Conservation (phyloP, 2,329 filamentous ascomycete genomes). For the Arthrobotrys conoides region DNA sequence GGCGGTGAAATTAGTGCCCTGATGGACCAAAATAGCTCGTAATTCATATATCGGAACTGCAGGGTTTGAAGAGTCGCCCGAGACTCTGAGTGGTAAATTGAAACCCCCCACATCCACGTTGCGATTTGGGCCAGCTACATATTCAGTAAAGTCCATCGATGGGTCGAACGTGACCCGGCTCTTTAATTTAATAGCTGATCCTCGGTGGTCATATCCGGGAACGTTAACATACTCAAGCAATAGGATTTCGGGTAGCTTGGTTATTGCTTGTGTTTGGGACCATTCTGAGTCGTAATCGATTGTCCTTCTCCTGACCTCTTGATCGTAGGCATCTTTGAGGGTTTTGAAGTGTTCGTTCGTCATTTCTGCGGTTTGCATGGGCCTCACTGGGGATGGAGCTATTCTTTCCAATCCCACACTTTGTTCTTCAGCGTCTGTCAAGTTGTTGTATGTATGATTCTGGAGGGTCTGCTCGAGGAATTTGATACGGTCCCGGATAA, state of each 20-base stretch:
- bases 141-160: constrained; percentile 20
- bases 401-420: not conserved
- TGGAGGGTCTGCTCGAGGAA: not conserved
- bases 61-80: constrained; percentile 17
- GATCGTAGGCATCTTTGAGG: not conserved
- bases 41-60: constrained; percentile 22
- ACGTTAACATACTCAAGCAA: constrained; percentile 43
- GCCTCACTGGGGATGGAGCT: not conserved
- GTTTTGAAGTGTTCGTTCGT: not conserved
- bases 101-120: not conserved
- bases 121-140: constrained; percentile 14
- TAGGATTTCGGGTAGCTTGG: constrained; percentile 25
- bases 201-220: not conserved
- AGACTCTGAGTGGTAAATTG: constrained; percentile 2
- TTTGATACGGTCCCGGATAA: constrained; percentile 5
- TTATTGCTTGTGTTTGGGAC: constrained; percentile 18
- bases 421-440: constrained; percentile 2
- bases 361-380: constrained; percentile 7
- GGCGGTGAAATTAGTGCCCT: not conserved
- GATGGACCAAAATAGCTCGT: constrained; percentile 34
- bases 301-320: not conserved
- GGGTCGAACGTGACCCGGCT: constrained; percentile 18
- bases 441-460: not conserved
- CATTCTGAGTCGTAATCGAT: constrained; percentile 35
- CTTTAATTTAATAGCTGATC: not conserved